These are phyloP conservation scores for Pyrus betulifolia DNA, from an alignment of 306 rosid genomes.

Conservation along the genomic window DNA sequence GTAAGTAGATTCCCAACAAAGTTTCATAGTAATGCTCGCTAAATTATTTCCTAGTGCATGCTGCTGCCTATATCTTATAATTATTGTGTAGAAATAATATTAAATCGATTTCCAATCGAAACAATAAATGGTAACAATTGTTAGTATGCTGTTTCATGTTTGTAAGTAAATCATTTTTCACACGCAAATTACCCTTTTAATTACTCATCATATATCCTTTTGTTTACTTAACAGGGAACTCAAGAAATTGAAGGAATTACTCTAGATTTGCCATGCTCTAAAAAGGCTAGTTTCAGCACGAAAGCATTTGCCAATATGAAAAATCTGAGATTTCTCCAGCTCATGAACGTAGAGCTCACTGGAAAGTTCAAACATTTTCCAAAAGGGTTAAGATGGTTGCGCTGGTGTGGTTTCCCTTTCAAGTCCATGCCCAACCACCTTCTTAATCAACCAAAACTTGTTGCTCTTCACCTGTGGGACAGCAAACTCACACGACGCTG, in stretches of 20 bases:
- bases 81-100: no score
- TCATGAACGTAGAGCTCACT: slow-evolving; percentile 5
- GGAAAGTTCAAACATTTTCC: slow-evolving; percentile 27
- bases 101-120: no score
- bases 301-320: slow-evolving; percentile 28
- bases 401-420: not conserved
- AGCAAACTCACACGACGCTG: slow-evolving; percentile 22
- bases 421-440: not conserved
- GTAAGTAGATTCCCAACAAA: not conserved
- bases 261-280: not conserved
- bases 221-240: no score
- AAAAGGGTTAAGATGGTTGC: not conserved
- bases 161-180: no score
- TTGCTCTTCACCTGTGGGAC: slow-evolving; percentile 21
- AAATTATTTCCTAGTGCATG: not conserved
- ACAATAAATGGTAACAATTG: no score
- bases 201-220: no score
- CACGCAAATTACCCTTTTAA: no score
- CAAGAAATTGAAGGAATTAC: no score
- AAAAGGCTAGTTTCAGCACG: not conserved
- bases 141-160: no score
- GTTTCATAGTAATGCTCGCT: not conserved
- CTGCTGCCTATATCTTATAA: no score
- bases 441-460: slow-evolving; percentile 1
- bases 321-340: not conserved